phyloP scores from a whole-genome alignment of 345 rosid species.

The Lepidium didymum region DNA sequence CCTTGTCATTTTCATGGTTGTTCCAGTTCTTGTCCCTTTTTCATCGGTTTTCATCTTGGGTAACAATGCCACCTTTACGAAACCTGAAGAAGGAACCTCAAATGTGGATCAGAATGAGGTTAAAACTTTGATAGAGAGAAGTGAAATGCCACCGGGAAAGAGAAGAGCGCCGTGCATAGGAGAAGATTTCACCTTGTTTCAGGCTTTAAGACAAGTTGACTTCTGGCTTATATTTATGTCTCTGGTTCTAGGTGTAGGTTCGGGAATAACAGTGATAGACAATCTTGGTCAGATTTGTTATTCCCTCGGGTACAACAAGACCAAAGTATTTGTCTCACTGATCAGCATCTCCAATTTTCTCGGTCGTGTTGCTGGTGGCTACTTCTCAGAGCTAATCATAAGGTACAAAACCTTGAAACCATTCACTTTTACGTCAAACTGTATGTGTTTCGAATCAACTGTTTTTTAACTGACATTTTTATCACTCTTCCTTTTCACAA shows the following conservation, averaged over 20 bases:
- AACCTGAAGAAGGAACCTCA: constrained; percentile 26
- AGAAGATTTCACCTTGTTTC: constrained; percentile 68
- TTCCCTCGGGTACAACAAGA: constrained; percentile 53
- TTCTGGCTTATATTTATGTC: constrained; percentile 75
- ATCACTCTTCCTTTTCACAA: constrained; percentile 6
- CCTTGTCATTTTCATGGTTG: constrained; percentile 42
- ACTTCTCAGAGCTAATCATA: constrained; percentile 71
- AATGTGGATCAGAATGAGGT: constrained; percentile 29
- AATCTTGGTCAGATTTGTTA: constrained; percentile 77
- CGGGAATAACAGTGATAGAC: constrained; percentile 78
- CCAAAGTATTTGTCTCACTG: constrained; percentile 66
- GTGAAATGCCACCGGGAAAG: constrained; percentile 43
- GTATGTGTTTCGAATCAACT: neutral
- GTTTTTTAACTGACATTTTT: neutral
- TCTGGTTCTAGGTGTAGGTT: constrained; percentile 63
- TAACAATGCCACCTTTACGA: constrained; percentile 31
- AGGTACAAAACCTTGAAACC: constrained; percentile 27
- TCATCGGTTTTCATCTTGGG: constrained; percentile 26
- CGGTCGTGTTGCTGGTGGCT: constrained; percentile 88
- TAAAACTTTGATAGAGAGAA: constrained; percentile 46
- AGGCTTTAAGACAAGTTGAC: constrained; percentile 63
- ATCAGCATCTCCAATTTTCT: constrained; percentile 87
- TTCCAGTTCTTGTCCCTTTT: constrained; percentile 55
- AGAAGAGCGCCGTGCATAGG: constrained; percentile 64
- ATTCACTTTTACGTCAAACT: neutral